A percentile compares a stretch with the other conserved stretches of the same genome.
These are phyloP conservation scores for Mycogone perniciosa DNA, from an alignment of 2,329 filamentous ascomycete species.

Conservation along the genomic window DNA sequence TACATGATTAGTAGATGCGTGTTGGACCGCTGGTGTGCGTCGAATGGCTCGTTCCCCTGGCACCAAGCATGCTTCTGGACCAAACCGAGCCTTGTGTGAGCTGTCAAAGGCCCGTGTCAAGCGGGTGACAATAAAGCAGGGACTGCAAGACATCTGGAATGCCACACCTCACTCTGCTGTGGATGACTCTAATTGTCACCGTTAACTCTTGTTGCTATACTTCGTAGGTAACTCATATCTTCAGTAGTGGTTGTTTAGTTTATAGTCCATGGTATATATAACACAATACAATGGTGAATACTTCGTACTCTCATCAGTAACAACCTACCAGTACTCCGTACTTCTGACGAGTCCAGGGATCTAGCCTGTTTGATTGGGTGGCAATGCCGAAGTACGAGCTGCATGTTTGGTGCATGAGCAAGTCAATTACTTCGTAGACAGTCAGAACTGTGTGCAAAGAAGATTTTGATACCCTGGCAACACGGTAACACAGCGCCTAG, in stretches of 20 bases:
- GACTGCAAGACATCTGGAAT: no score
- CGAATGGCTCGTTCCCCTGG: not conserved
- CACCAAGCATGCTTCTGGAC: constrained; percentile 6
- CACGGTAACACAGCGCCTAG: not conserved
- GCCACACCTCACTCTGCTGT: no score
- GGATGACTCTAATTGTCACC: no score
- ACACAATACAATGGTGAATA: no score
- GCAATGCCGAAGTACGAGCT: not conserved
- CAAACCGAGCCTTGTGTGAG: not conserved
- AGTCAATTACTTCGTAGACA: not conserved
- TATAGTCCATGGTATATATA: no score
- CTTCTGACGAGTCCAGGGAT: not conserved
- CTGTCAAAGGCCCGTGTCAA: not conserved
- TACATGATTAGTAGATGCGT: no score
- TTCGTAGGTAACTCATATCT: no score
- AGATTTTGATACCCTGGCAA: not conserved
- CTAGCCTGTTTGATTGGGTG: constrained; percentile 8
- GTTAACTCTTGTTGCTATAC: no score
- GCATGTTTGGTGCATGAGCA: constrained; percentile 1
- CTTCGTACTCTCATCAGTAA: not conserved
- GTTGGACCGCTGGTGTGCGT: not conserved
- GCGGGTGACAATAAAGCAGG: no score
- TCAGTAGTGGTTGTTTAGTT: no score
- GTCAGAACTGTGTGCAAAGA: not conserved
- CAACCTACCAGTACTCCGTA: not conserved